Conservation (phyloP, 164 flowering plant species). For the Kalanchoe fedtschenkoi region DNA sequence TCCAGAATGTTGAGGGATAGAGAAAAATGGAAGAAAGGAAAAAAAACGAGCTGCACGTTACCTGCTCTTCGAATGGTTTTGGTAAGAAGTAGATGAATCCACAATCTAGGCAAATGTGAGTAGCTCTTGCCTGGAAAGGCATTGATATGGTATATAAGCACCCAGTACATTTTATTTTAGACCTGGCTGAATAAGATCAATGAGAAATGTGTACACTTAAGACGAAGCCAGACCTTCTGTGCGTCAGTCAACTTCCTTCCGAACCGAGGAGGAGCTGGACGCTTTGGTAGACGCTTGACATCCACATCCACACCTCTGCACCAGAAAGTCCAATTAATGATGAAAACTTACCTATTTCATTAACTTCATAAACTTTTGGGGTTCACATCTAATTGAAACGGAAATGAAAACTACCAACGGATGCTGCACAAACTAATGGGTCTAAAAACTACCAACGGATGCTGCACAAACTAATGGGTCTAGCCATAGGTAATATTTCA, state of each 20-base stretch:
- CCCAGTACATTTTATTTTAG: neutral
- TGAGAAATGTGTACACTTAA: neutral
- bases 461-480: too few relatives aligned
- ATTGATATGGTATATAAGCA: neutral
- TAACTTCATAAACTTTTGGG: too few relatives aligned
- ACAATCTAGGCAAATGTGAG: conserved; percentile 93
- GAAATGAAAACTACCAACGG: too few relatives aligned
- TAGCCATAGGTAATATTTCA: too few relatives aligned
- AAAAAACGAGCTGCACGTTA: conserved; percentile 17
- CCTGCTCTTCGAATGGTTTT: conserved; percentile 94
- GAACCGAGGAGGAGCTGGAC: conserved; percentile 97
- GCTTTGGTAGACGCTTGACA: conserved; percentile 79
- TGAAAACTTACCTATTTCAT: neutral
- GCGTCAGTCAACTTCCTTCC: conserved; percentile 84
- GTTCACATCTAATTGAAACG: too few relatives aligned
- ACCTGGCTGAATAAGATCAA: neutral
- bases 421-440: too few relatives aligned
- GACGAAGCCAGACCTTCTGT: conserved; percentile 52
- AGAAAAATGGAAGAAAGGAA: neutral
- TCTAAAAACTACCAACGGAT: too few relatives aligned
- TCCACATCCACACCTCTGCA: conserved; percentile 68
- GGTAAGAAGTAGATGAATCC: conserved; percentile 70
- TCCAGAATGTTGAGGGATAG: neutral
- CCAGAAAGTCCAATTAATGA: neutral
- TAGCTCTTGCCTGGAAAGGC: conserved; percentile 74